Base-by-base conservation (phyloP, 169 alveolate species). In the Plasmodium inui region DNA sequence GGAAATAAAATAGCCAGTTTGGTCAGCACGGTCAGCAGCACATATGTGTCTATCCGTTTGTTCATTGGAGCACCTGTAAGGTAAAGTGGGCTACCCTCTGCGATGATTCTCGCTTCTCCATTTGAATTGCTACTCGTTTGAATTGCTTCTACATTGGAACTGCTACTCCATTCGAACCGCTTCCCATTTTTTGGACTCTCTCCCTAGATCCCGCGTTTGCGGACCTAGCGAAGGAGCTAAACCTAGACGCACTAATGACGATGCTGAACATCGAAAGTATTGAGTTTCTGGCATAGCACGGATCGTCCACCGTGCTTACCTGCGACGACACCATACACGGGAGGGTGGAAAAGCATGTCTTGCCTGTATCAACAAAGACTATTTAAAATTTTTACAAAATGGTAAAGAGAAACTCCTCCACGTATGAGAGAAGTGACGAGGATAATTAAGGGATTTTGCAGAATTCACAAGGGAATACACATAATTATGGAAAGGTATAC, bases 271-370 rank as follows among this genome's bases (percentile, higher is more conserved):
- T 95, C 12, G 95, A 96, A 83, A 93, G 94, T 57, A 80, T 95
- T 93, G 96, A 96, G 71, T 96, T 96, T 91, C 94, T 96, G 55
- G 96, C 97, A n/a, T 96, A 97, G 82, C 97, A 95, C 74, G 98
- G 98, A 3, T 96, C 97, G 71, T 95, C 95, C 41, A 97, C 98
- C 12, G 94, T 92, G 79, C 98, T 98, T 2, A 96, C 93, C 19
- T 97, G 98, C 76, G 97, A 95, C 57, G 98, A 97, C 83, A 96
- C 96, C 57, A 97, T 97, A 46, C 81, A 96, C 34, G 96, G 98
- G 98, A 96, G 96, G 82, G 98, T 97, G 10, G 98, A 98, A 19
- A 95, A 96, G 92, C 96, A 96, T 83, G 96, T 98, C 19, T 95
- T 97, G 22, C 98, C 98, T 12, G 95, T 94, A 14, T 96, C 98